Conservation (phyloP, 1,284 basidiomycete genomes). For the Fistulinella cinereoalba region DNA sequence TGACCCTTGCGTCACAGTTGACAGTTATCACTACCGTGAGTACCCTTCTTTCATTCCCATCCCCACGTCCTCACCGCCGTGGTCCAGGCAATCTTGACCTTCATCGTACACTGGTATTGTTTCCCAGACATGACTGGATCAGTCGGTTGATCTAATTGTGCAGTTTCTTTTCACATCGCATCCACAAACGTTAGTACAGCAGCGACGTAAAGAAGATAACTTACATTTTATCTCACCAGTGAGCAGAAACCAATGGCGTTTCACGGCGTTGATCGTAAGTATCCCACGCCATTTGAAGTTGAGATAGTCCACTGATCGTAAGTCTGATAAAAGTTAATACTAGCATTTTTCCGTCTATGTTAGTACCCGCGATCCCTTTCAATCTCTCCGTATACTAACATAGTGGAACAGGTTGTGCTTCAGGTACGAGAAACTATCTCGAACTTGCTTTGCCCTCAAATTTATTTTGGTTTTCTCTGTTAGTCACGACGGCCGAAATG, state of each 20-base stretch:
- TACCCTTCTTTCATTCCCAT: background rate
- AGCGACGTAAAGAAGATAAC: background rate
- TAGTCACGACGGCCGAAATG: slow-evolving; percentile 42
- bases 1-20: slow-evolving; percentile 32
- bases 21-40: slow-evolving; percentile 47
- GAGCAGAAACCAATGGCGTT: slow-evolving; percentile 24
- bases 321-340: slow-evolving; percentile 18
- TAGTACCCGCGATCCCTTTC: slow-evolving; percentile 29
- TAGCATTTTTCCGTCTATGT: slow-evolving; percentile 33
- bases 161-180: slow-evolving; percentile 33
- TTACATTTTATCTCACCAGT: slow-evolving; percentile 14
- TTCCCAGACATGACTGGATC: background rate
- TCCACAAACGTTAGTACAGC: slow-evolving; percentile 27
- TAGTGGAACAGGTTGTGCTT: slow-evolving; percentile 26
- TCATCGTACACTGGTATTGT: slow-evolving; percentile 35
- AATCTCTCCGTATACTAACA: background rate
- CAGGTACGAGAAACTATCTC: slow-evolving; percentile 14
- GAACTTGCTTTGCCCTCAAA: background rate
- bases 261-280: slow-evolving; percentile 25
- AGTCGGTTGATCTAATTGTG: background rate
- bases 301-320: background rate
- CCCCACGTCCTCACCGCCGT: background rate
- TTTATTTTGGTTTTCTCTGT: background rate
- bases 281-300: too few species aligned
- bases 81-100: slow-evolving; percentile 34